These are phyloP conservation scores for Kickxella alabastrina DNA, from an alignment of 192 early-diverging fungal species.

Conservation along the genomic window DNA sequence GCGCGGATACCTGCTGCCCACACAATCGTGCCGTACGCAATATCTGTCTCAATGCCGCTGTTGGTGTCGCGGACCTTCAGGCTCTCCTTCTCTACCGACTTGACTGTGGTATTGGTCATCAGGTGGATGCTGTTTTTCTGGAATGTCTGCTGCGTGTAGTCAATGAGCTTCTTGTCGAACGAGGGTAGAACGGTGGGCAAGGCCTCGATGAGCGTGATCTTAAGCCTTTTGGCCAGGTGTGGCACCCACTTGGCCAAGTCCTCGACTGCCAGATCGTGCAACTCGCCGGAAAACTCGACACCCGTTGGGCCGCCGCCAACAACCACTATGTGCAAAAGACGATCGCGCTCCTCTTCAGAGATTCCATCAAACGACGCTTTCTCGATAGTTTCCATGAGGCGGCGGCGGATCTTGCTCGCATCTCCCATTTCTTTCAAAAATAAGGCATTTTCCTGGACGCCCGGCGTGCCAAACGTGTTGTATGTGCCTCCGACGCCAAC, in stretches of 20 bases:
- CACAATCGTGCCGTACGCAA: constrained; percentile 67
- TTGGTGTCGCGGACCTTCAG: constrained; percentile 51
- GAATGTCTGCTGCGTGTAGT: constrained; percentile 75
- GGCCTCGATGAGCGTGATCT: constrained; percentile 76
- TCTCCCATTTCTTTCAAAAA: constrained; percentile 84
- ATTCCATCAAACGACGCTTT: constrained; percentile 64
- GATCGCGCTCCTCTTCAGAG: constrained; percentile 59
- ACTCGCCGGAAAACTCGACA: constrained; percentile 67
- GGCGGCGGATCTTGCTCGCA: constrained; percentile 72
- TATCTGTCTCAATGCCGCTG: constrained; percentile 19
- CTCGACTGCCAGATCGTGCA: constrained; percentile 80
- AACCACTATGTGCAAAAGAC: constrained; percentile 74
- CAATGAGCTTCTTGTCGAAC: constrained; percentile 69
- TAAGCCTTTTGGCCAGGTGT: constrained; percentile 56
- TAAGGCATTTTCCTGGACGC: constrained; percentile 77
- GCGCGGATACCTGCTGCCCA: constrained; percentile 75
- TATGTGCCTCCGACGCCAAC: constrained; percentile 75
- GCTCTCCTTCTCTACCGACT: constrained; percentile 55
- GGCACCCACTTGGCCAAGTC: constrained; percentile 75
- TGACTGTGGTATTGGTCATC: constrained; percentile 59
- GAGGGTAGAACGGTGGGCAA: constrained; percentile 68
- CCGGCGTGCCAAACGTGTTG: constrained; percentile 82
- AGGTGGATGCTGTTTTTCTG: constrained; percentile 69
- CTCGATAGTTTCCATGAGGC: constrained; percentile 78
- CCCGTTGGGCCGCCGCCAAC: constrained; percentile 88